Conservation (phyloP, 2,329 filamentous ascomycete genomes). For the Fusarium pseudograminearum region DNA sequence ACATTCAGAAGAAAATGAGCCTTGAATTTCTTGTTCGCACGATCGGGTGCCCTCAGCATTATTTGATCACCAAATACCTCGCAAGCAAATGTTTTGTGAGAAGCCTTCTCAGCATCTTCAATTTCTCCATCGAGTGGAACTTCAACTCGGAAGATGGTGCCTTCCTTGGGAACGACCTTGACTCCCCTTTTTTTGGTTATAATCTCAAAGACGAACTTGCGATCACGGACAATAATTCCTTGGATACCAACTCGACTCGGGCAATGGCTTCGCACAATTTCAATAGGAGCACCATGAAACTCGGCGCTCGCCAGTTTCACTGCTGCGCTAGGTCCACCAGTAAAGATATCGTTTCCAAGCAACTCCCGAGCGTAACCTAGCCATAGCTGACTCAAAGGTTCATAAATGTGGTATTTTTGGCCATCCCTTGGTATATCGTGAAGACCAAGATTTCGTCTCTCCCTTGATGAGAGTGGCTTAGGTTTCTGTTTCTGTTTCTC, state of each 20-base stretch:
- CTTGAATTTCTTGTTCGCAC: conserved; percentile 93
- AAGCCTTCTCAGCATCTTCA: conserved; percentile 29
- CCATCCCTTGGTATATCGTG: conserved; percentile 78
- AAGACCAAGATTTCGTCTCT: conserved; percentile 79
- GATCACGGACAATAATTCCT: conserved; percentile 91
- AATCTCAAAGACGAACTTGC: conserved; percentile 86
- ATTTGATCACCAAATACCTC: conserved; percentile 92
- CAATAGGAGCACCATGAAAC: conserved; percentile 86
- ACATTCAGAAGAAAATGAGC: conserved; percentile 81
- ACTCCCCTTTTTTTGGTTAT: conserved; percentile 77
- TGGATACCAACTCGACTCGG: conserved; percentile 82
- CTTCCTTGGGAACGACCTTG: conserved; percentile 89
- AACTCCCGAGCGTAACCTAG: conserved; percentile 86
- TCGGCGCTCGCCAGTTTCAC: conserved; percentile 87
- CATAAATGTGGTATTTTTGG: conserved; percentile 76
- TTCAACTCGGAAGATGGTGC: conserved; percentile 83
- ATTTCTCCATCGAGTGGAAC: conserved; percentile 61
- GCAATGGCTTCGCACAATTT: conserved; percentile 86
- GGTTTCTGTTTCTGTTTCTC: conserved; percentile 64
- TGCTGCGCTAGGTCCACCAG: conserved; percentile 69
- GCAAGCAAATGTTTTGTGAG: conserved; percentile 69
- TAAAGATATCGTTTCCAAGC: conserved; percentile 70
- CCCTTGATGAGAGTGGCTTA: conserved; percentile 80
- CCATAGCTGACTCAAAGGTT: conserved; percentile 84
- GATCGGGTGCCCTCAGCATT: conserved; percentile 82